A percentile compares a stretch with the other conserved stretches of the same genome.
Evolutionary conservation across 164 flowering plant species (phyloP).

Genomic region (Annona squamosa): DNA sequence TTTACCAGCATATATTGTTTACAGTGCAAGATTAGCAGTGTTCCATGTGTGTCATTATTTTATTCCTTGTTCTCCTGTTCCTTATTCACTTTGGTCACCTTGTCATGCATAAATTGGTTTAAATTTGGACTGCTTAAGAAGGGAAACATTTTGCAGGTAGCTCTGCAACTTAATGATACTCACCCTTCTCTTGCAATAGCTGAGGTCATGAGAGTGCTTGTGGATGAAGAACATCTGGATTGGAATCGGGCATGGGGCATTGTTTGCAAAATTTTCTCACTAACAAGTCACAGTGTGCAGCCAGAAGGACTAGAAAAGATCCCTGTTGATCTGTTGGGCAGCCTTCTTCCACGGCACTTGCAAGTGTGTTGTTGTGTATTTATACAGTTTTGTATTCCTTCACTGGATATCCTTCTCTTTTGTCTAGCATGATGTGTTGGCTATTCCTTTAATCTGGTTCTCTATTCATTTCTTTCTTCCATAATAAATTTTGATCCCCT

Average conservation of each 20-base stretch:
- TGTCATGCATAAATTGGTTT: background rate
- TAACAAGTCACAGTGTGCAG: conserved; percentile 45
- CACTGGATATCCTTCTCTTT: background rate
- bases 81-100: background rate
- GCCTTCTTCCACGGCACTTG: conserved; percentile 60
- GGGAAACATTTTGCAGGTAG: conserved; percentile 28
- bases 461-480: background rate
- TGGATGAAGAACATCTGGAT: conserved; percentile 47
- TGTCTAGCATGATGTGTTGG: background rate
- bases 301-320: conserved; percentile 52
- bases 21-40: background rate
- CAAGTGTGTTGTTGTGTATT: conserved; percentile 24
- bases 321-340: conserved; percentile 42
- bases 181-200: conserved; percentile 49
- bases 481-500: background rate
- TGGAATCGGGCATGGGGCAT: conserved; percentile 51
- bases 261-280: conserved; percentile 35
- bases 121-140: background rate
- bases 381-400: background rate
- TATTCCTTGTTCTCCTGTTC: background rate
- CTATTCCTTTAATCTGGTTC: background rate
- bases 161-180: conserved; percentile 57
- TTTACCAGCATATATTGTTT: too few relatives aligned
- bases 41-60: background rate
- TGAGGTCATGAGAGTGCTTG: conserved; percentile 49